Evolutionary conservation across 768 basidiomycete genomes (phyloP), one percentile per base, ranked within the genome.

Genomic region (Pulveroboletus sp.): DNA sequence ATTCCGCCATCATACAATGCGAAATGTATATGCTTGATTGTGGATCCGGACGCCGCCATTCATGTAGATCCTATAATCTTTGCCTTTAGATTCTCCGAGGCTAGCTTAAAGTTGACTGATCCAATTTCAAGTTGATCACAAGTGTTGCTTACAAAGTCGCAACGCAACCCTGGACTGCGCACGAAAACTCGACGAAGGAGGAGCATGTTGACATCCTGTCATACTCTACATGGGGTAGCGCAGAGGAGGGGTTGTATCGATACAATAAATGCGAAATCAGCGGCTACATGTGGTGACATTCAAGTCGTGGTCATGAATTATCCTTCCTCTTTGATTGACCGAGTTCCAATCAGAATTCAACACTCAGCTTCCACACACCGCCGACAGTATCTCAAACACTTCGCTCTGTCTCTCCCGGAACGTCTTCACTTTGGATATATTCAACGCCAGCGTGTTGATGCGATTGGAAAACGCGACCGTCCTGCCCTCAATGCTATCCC

Each of bases 401-500:
- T 79, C 73, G 2, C 72, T 75, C 66, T 90, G 85, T 40, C 87
- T 64, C 56, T 88, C 85, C 54, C 73, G 78, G 61, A 94, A 94
- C 41, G 86, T 80, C 49, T 72, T 75, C 46, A 94, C 66, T 60
- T 72, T 75, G 40, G 84, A 88, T 77, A 93, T 80, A 1, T 72
- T 76, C 53, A 94, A 59, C 52, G 85, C 84, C 12, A 93, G 73
- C 19, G 75, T 78, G 64, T 90, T 92, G 43, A 93, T 79, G 48
- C 86, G 66, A 63, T 92, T 93, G 23, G 85, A 77, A 62, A 94
- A 85, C 37, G 79, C 72, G 47, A 89, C 80, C 8, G 84, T 81
- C 11, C 78, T 68, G 4, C 85, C 87, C 50, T 85, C 77, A 0
- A 80, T 69, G 50, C 82, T 87, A 61, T 75, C 64, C 51, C 69